Conservation (phyloP, 2,329 filamentous ascomycete genomes). For the Fusarium secorum region DNA sequence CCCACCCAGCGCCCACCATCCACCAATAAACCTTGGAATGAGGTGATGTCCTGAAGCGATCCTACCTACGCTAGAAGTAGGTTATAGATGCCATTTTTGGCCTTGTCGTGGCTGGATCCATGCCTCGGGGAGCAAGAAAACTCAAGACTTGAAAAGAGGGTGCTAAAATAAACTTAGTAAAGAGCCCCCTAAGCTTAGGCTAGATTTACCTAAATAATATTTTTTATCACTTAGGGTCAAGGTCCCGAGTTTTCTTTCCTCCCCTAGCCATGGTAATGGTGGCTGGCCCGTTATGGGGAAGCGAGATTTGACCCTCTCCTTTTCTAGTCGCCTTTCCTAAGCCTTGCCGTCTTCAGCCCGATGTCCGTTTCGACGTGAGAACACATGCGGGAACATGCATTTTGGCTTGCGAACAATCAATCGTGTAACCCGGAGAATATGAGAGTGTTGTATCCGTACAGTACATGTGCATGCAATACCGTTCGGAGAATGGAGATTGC, state of each 20-base stretch:
- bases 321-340: slow-evolving; percentile 4
- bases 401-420: background rate
- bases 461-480: background rate
- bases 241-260: background rate
- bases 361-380: slow-evolving; percentile 1
- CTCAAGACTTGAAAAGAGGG: background rate
- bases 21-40: slow-evolving; percentile 1
- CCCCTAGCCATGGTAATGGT: background rate
- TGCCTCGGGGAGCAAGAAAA: background rate
- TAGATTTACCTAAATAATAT: background rate
- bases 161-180: background rate
- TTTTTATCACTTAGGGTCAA: background rate
- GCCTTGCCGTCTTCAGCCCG: background rate
- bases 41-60: slow-evolving; percentile 9
- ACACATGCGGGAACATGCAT: background rate
- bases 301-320: slow-evolving; percentile 36
- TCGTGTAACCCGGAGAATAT: slow-evolving; percentile 13
- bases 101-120: background rate
- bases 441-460: background rate
- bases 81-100: slow-evolving; percentile 21
- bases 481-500: slow-evolving; percentile 6
- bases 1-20: background rate
- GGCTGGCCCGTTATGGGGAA: slow-evolving; percentile 32
- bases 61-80: slow-evolving; percentile 11
- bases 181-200: background rate